phyloP scores from a whole-genome alignment of 202 grass and related monocot genomes.

The Saccharum hybrid region DNA sequence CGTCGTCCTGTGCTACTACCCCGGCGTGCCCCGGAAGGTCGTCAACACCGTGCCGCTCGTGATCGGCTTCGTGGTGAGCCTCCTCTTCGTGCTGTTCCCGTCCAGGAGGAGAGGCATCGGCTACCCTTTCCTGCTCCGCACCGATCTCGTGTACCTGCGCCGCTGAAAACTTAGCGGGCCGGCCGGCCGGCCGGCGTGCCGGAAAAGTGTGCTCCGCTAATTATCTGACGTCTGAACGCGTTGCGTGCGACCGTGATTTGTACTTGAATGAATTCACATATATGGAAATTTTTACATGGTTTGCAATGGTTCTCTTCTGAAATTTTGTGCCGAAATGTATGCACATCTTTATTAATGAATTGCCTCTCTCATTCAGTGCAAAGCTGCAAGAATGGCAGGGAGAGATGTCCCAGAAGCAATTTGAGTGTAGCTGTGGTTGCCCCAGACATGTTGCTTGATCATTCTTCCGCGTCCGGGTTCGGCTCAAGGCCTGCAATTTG shows the following conservation, averaged over 20 bases:
- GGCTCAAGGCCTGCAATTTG: conserved; percentile 70
- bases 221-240: background rate
- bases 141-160: conserved; percentile 61
- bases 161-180: conserved; percentile 34
- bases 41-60: conserved; percentile 75
- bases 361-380: conserved; percentile 12
- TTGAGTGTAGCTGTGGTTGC: background rate
- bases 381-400: background rate
- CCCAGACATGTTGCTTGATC: background rate
- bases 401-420: conserved; percentile 1
- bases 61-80: conserved; percentile 77
- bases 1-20: conserved; percentile 77
- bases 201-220: background rate
- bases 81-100: conserved; percentile 87
- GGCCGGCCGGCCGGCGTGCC: no score
- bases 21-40: conserved; percentile 65
- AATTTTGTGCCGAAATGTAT: conserved; percentile 36
- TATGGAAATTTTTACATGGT: background rate
- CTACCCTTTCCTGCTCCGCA: conserved; percentile 78
- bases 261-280: no score
- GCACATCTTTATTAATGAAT: conserved; percentile 20
- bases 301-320: background rate
- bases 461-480: background rate
- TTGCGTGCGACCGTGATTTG: background rate
- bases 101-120: conserved; percentile 83